Conservation (phyloP, 169 alveolate genomes). For the Plasmodium inui region DNA sequence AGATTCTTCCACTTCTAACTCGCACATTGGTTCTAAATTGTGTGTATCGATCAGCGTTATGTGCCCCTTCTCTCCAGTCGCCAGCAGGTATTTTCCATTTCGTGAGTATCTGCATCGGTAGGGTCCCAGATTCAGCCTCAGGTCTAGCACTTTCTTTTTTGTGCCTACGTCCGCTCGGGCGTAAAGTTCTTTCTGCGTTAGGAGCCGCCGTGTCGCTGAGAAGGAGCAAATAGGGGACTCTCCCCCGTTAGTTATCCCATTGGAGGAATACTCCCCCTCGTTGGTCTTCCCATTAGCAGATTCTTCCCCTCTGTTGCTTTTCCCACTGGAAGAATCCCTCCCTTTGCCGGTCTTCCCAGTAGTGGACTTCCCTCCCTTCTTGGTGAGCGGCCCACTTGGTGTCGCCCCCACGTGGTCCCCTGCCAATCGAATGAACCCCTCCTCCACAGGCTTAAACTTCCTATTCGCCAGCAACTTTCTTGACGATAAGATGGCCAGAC, state of each 20-base stretch:
- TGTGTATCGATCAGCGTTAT: constrained; percentile 90
- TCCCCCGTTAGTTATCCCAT: no score
- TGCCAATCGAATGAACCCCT: constrained; percentile 63
- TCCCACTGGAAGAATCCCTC: no score
- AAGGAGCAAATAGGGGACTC: not conserved
- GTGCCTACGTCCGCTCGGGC: constrained; percentile 71
- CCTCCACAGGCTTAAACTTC: constrained; percentile 11
- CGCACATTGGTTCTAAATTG: constrained; percentile 80
- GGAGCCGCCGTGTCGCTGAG: not conserved
- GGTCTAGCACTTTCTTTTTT: constrained; percentile 55
- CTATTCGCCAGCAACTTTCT: constrained; percentile 33
- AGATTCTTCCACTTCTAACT: constrained; percentile 77
- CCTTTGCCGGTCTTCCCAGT: no score
- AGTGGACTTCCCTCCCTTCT: no score
- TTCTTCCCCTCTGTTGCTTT: no score
- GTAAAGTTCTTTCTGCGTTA: constrained; percentile 41
- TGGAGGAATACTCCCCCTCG: not conserved
- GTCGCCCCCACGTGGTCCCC: no score
- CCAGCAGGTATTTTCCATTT: constrained; percentile 92
- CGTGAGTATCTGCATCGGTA: constrained; percentile 91
- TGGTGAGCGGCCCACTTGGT: not conserved
- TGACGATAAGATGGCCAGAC: constrained; percentile 45
- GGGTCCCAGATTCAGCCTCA: constrained; percentile 89
- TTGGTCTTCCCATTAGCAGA: no score
- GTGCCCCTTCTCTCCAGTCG: constrained; percentile 96